Conservation (phyloP, 306 rosid species). For the Datisca glomerata region DNA sequence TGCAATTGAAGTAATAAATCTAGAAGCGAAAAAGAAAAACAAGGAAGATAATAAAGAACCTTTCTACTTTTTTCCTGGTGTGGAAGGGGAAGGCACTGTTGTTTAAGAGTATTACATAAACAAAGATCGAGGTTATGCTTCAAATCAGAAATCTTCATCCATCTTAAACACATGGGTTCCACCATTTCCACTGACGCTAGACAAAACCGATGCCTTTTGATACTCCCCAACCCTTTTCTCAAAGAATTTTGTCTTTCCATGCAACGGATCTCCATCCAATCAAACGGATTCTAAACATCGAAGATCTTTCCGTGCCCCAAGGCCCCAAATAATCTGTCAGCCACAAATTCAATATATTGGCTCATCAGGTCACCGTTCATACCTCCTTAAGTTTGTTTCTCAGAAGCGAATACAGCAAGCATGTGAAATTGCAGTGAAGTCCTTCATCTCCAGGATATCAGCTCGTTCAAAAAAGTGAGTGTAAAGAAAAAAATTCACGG, state of each 20-base stretch:
- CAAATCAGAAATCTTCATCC: slow-evolving; percentile 45
- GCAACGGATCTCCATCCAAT: slow-evolving; percentile 84
- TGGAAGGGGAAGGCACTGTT: too few relatives aligned
- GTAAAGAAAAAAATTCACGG: too few relatives aligned
- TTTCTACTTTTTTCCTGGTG: too few relatives aligned
- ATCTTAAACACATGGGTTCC: slow-evolving; percentile 41
- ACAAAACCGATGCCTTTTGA: slow-evolving; percentile 71
- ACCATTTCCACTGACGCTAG: slow-evolving; percentile 36
- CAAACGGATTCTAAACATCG: slow-evolving; percentile 54
- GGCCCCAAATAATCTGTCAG: slow-evolving; percentile 48
- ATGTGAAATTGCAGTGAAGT: slow-evolving; percentile 70
- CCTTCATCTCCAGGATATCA: slow-evolving; percentile 86
- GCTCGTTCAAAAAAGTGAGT: slow-evolving; percentile 67
- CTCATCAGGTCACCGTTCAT: slow-evolving; percentile 74
- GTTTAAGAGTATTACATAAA: too few relatives aligned
- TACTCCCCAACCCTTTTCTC: slow-evolving; percentile 82
- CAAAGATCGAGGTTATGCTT: too few relatives aligned
- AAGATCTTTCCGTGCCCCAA: slow-evolving; percentile 47
- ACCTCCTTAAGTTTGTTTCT: slow-evolving; percentile 36
- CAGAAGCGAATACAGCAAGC: slow-evolving; percentile 43
- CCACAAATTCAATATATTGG: slow-evolving; percentile 65
- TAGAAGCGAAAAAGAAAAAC: too few relatives aligned
- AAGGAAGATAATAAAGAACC: too few relatives aligned
- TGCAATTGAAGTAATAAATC: too few relatives aligned
- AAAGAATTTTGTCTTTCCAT: slow-evolving; percentile 78